Evolutionary conservation across 2,329 filamentous ascomycete genomes (phyloP), one percentile per base, ranked within the genome.

Genomic region (Trichoderma oligosporum): DNA sequence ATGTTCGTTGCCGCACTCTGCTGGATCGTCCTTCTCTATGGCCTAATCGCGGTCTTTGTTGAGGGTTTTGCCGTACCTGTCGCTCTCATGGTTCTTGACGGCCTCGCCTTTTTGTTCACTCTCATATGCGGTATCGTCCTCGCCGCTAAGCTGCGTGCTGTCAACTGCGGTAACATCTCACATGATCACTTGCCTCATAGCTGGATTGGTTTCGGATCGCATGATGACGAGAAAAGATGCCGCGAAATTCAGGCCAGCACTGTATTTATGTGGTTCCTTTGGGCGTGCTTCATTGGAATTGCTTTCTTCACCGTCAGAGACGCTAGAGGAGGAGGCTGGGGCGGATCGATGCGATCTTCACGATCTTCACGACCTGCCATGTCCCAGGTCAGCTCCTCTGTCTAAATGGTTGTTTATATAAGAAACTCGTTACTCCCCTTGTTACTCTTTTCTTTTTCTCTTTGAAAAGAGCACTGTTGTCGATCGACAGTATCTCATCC

Each of bases 261-360:
- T 31, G 87, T 83, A 35, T 93, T 93, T 75, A 79, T 90, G 73
- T 93, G 87, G 87, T 91, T 92, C 74, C 80, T 89, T 47, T 89
- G 86, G 70, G 79, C 75, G 36, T 77, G 80, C 24, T 88, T 86
- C 66, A 73, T 76, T 25, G 83, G 76, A 3, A 78, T 79, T 38
- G 69, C 84, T 42, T 75, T 82, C 67, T 78, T 88, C 61, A 73
- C 79, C 56, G 70, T 84, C 65, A 73, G 75, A 59, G 78, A 79
- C 58, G 76, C 79, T 64, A 78, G 83, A 38, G 73, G 77, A 54
- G 70, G 72, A 57, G 49, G 68, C 39, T 49, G 33, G 11, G 72
- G 74, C 52, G 74, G 78, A 14, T 78, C 76, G 27, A 64, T 75
- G 46, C 71, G 75, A 61, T 70, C 71, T 39, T 71, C 70, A 27